Evolutionary conservation across 345 rosid species (phyloP), one percentile per base, ranked within the genome.

Genomic region (Laguncularia racemosa): DNA sequence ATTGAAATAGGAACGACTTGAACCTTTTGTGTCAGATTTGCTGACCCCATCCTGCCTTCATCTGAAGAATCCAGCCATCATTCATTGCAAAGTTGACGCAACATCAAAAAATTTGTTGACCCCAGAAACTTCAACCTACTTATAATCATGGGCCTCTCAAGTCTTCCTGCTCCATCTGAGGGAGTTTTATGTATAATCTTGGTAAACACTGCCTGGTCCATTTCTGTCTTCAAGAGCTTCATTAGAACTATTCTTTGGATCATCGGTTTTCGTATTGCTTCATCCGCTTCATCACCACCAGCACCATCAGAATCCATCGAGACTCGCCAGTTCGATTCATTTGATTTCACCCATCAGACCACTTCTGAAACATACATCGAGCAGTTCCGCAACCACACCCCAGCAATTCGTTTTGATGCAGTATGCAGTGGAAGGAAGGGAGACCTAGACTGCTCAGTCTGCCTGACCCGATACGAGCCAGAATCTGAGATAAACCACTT

Each of bases 101-200:
- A 33, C 40, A 33, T 9, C 7, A 10, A 33, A 7, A 10, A 33
- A 33, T 33, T 9, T 10, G 7, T 10, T 10, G 40, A 4, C 40
- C 40, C 5, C 40, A 7, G 9, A 33, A 33, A 33, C 40, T 33
- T 6, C 0, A 7, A 33, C 11, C 9, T 33, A 10, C 40, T 4
- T 33, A 4, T 7, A 33, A 33, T 33, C 59, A 91, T 91, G 97
- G 97, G 96, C 70, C 73, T 91, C 47, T 81, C 95, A 19, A 83
- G 87, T 52, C 93, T 88, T 46, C 97, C 97, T 26, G 71, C 91
- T 56, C 95, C 97, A 62, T 91, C 97, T 48, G 98, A 88, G 75
- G 95, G 96, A 76, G 76, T 91, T 61, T 58, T 91, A 16, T 82
- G 95, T 48, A 72, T 88, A 38, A 61, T 91, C 64, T 59, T 88